Base-by-base conservation (phyloP, 2,329 filamentous ascomycete species). In the Colletotrichum eleusines region DNA sequence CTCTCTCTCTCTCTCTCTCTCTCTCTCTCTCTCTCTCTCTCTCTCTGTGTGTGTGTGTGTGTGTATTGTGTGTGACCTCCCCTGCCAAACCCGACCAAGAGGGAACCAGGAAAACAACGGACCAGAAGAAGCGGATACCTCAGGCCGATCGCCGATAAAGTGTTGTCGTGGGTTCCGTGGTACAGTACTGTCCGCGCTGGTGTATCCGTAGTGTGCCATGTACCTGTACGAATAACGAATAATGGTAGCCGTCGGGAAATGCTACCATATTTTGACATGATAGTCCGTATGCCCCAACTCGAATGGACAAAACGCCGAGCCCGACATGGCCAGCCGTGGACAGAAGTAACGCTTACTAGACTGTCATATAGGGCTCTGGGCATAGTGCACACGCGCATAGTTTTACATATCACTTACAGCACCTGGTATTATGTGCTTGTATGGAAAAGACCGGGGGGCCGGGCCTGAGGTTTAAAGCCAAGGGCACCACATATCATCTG, bases 101-200 rank as follows among this genome's bases (percentile, higher is more conserved):
- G 44, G 53, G 46, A 40, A 35, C 23, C 38, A 54, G 31, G 11
- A 57, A 31, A 33, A 33, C 16, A 50, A 14, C n/a, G n/a, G n/a
- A 31, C 6, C 55, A 16, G 26, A 11, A 46, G 33, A 42, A 63
- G 23, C 38, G 48, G 58, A 26, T 20, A 51, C 12, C 33, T 3
- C 65, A 28, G 4, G 14, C 48, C 26, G 59, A 68, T 68, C 65
- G 59, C 42, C 65, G 59, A 68, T 57, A 68, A 26, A 57, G 50
- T 63, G 38, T 44, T 18, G 55, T 28, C 38, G 38, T 38, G 18
- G 48, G 5, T 51, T 28, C 48, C 23, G 26, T 51, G 28, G 55
- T 42, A 3, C 5, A n/a, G n/a, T 50, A 16, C 23, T 16, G 23
- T 16, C 18, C 7, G 42, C 42, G 42, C 42, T 44, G n/a, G 18